Evolutionary conservation across 768 basidiomycete genomes (phyloP).

Genomic region (Naganishia friedmannii): DNA sequence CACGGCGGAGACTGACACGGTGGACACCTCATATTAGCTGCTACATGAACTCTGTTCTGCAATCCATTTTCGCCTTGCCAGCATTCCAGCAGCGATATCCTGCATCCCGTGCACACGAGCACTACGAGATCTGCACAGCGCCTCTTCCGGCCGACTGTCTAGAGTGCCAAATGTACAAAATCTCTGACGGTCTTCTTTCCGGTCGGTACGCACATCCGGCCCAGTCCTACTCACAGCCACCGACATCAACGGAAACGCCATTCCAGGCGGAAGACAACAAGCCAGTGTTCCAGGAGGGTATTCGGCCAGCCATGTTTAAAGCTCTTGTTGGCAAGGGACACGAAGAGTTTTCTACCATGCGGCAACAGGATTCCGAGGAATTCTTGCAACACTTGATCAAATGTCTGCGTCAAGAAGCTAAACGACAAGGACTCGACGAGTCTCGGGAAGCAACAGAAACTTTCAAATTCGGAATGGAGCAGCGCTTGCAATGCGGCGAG

Average conservation of each 20-base stretch:
- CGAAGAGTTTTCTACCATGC: slow-evolving; percentile 91
- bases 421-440: slow-evolving; percentile 46
- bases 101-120: slow-evolving; percentile 54
- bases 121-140: slow-evolving; percentile 65
- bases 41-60: slow-evolving; percentile 93
- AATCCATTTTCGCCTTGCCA: slow-evolving; percentile 76
- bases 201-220: slow-evolving; percentile 78
- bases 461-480: slow-evolving; percentile 80
- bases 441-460: slow-evolving; percentile 65
- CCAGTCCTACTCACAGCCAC: slow-evolving; percentile 38
- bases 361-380: slow-evolving; percentile 94
- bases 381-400: slow-evolving; percentile 80
- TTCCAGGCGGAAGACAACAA: slow-evolving; percentile 32
- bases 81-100: slow-evolving; percentile 73
- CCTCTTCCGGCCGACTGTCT: slow-evolving; percentile 75
- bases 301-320: slow-evolving; percentile 81
- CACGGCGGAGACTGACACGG: not conserved
- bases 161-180: slow-evolving; percentile 91
- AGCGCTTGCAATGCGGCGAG: slow-evolving; percentile 73
- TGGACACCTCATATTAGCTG: slow-evolving; percentile 60
- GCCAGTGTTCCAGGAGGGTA: slow-evolving; percentile 71
- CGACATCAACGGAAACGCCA: slow-evolving; percentile 29
- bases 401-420: slow-evolving; percentile 64
- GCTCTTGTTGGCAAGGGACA: slow-evolving; percentile 86
- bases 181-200: slow-evolving; percentile 86